Base-by-base conservation (phyloP, 2,329 filamentous ascomycete genomes). In the Penicillium sp. region DNA sequence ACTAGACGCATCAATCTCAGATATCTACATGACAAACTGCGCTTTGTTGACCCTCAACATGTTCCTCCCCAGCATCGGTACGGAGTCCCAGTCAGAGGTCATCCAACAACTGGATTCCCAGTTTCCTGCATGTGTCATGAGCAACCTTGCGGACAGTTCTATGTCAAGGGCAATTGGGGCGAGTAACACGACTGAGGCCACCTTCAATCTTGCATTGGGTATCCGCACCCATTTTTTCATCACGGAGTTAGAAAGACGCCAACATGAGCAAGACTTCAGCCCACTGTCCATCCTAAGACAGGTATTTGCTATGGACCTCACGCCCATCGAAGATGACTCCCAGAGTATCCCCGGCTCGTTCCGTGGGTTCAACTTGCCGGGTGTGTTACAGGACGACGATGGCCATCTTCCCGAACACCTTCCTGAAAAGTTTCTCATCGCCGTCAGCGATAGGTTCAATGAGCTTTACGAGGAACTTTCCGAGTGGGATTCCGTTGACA, bases 151-250 rank as follows among this genome's bases (percentile, higher is more conserved):
- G 12, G 59, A 58, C 35, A 63, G 49, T 5, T 53, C 44, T 15
- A 44, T 56, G 7, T 29, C 53, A 10, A 49, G 51, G 21, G 51
- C 49, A 12, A 19, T 60, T 36, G 80, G 78, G 6, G 69, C 74
- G 6, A 83, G 79, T 61, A 61, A 57, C 2, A 61, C 83, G 7
- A 59, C 13, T 49, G 76, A 51, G 62, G 77, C 43, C 19, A 82
- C 80, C 0, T 80, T 84, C 55, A 66, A 77, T 4, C 61, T 85
- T 23, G 81, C 77, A 1, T 67, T 86, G 7, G 80, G 83, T 7
- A 74, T 86, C 23, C 78, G 83, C 2, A 85, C 83, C 2, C 84
- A 86, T 60, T 73, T 78, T 12, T 72, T 80, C n/a, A 79, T 85
- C 41, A 60, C 74, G n/a, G 67, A 73, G 6, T 66, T 83, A 4